Evolutionary conservation across 306 rosid genomes (phyloP), one percentile per base, ranked within the genome.

Genomic region (Oxytropis ochrocephala): DNA sequence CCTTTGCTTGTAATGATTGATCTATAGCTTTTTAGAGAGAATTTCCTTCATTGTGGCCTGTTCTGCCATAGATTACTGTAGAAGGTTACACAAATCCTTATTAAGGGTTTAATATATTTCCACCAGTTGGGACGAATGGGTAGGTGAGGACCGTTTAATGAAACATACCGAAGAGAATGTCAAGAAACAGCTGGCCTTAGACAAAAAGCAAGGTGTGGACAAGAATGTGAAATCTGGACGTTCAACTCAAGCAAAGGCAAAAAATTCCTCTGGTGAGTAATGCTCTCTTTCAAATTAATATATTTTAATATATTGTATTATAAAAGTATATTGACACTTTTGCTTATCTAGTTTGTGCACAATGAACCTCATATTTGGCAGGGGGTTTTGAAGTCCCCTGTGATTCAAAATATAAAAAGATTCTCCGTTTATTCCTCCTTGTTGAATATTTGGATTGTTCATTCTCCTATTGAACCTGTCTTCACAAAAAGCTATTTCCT

Each of bases 41-140:
- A 64, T 52, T 36, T 3, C 39, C 58, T 41, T 73, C 50, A 14
- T 16, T 41, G 53, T 42, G 63, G 41, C 12, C 74, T 62, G 19
- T 47, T 74, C 43, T 36, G 2, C 56, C 57, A 33, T 57, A 30
- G 41, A 2, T 63, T 11, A 67, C 63, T 21, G 41, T 32, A 77
- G 80, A 87, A 80, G 81, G 84, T 81, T 81, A 52, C 72, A 86
- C 75, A 75, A 85, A 72, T 87, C 82, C 73, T 89, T 85, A 88
- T 84, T 36, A 49, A 82, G 76, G 81, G 64, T 85, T 87, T 79
- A 78, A 78, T 82, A 82, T 92, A 88, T 85, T 85, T 87, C 81
- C 87, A 73, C 89, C 98, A 92, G 98, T 92, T 92, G 98, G 98
- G 98, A 92, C 43, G 98, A 92, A 82, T 89, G 95, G 96, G 96